A percentile compares a stretch with the other conserved stretches of the same genome.
Conservation (phyloP, 129 eudicot species). For the Heracleum sosnowskyi region DNA sequence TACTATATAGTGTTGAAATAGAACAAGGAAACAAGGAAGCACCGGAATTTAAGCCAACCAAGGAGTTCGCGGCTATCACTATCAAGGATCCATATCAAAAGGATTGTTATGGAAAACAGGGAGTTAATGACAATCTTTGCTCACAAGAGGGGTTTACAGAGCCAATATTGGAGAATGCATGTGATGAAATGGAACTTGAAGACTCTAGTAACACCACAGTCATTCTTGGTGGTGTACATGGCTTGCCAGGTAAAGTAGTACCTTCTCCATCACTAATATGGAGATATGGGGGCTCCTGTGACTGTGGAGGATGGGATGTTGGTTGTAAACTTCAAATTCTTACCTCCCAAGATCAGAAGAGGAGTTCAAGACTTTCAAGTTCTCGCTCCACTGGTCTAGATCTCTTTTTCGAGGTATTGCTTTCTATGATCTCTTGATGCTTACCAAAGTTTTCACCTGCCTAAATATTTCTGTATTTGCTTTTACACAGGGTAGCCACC, state of each 20-base stretch:
- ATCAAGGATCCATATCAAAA: slow-evolving; percentile 32
- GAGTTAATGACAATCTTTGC: not conserved
- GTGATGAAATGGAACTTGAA: slow-evolving; percentile 2
- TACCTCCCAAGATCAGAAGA: slow-evolving; percentile 23
- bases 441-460: not conserved
- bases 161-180: not conserved
- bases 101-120: slow-evolving; percentile 20
- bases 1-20: slow-evolving; percentile 44
- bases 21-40: slow-evolving; percentile 27
- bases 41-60: slow-evolving; percentile 30
- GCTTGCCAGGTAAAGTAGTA: slow-evolving; percentile 43
- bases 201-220: slow-evolving; percentile 32
- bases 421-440: not conserved
- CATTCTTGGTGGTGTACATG: slow-evolving; percentile 67
- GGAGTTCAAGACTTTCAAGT: slow-evolving; percentile 2
- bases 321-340: slow-evolving; percentile 74
- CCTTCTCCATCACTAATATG: slow-evolving; percentile 65
- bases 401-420: slow-evolving; percentile 54
- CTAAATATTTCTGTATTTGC: slow-evolving; percentile 4
- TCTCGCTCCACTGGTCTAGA: slow-evolving; percentile 24
- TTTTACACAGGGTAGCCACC: slow-evolving; percentile 36
- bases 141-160: not conserved
- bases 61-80: slow-evolving; percentile 68
- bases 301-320: slow-evolving; percentile 95
- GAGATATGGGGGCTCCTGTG: slow-evolving; percentile 76